phyloP scores from a whole-genome alignment of 257 asterid species.

The Plantago major region DNA sequence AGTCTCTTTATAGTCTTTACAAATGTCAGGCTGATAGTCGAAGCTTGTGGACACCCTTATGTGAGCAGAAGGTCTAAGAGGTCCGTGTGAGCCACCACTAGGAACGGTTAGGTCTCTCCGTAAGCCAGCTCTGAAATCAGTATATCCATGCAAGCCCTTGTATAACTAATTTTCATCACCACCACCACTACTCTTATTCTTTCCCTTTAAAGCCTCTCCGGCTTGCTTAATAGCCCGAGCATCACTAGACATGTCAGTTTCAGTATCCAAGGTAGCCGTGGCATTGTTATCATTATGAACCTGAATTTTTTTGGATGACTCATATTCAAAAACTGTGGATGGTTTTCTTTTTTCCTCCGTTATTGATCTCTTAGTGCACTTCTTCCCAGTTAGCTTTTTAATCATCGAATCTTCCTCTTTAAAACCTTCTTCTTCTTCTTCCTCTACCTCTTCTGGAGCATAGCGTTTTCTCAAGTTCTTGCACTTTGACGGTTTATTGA shows the following conservation, averaged over 20 bases:
- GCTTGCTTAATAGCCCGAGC: conserved; percentile 79
- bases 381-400: conserved; percentile 60
- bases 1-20: conserved; percentile 94
- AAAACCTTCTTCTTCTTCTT: no score
- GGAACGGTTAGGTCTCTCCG: conserved; percentile 84
- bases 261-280: conserved; percentile 82
- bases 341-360: conserved; percentile 31
- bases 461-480: conserved; percentile 76
- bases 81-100: conserved; percentile 89
- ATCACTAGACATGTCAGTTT: conserved; percentile 82
- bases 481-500: no score
- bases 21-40: conserved; percentile 95
- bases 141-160: conserved; percentile 77
- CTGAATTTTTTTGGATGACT: conserved; percentile 73
- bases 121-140: conserved; percentile 92
- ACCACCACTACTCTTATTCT: conserved; percentile 35
- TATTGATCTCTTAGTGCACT: conserved; percentile 39
- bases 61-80: conserved; percentile 90
- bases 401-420: conserved; percentile 40
- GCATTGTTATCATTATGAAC: conserved; percentile 79
- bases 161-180: conserved; percentile 60
- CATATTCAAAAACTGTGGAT: conserved; percentile 55
- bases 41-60: conserved; percentile 92
- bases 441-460: conserved; percentile 45
- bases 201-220: conserved; percentile 65